These are phyloP conservation scores for Cercospora sp. DNA, from an alignment of 2,329 filamentous ascomycete species.

Conservation along the genomic window DNA sequence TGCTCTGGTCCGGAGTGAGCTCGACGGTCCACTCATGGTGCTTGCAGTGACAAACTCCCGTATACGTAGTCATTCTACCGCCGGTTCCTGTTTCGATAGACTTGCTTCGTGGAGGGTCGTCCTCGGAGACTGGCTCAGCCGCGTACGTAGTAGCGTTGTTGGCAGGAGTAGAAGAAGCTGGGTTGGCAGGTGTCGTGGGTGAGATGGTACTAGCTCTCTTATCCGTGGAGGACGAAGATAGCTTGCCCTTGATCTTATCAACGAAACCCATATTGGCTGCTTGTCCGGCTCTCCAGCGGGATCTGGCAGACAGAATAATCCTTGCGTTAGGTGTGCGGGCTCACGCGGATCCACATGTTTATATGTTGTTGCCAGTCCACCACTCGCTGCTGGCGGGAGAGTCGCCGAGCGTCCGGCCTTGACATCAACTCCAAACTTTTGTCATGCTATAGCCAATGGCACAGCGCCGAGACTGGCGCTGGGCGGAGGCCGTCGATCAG, in stretches of 20 bases:
- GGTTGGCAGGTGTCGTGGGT: slow-evolving; percentile 5
- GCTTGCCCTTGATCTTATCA: slow-evolving; percentile 16
- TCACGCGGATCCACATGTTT: slow-evolving; percentile 6
- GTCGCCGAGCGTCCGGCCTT: background rate
- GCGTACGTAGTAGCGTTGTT: background rate
- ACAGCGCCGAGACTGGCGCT: background rate
- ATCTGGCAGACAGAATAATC: background rate
- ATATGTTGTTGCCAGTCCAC: background rate
- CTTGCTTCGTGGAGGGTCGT: slow-evolving; percentile 3
- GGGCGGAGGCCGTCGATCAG: background rate
- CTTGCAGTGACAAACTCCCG: slow-evolving; percentile 58
- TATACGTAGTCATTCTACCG: slow-evolving; percentile 47
- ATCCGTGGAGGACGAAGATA: background rate
- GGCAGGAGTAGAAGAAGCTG: background rate
- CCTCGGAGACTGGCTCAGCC: background rate
- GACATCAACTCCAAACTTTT: slow-evolving; percentile 13
- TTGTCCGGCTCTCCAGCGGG: background rate
- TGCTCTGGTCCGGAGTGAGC: slow-evolving; percentile 49
- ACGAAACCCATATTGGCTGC: slow-evolving; percentile 5
- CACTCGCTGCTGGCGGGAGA: slow-evolving; percentile 3
- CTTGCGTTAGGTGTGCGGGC: background rate
- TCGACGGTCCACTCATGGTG: slow-evolving; percentile 54
- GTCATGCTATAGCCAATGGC: slow-evolving; percentile 12
- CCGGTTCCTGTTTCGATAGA: slow-evolving; percentile 8
- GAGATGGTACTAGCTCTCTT: slow-evolving; percentile 4